phyloP scores from a whole-genome alignment of 140 eudicot species.

The Stevia rebaudiana region DNA sequence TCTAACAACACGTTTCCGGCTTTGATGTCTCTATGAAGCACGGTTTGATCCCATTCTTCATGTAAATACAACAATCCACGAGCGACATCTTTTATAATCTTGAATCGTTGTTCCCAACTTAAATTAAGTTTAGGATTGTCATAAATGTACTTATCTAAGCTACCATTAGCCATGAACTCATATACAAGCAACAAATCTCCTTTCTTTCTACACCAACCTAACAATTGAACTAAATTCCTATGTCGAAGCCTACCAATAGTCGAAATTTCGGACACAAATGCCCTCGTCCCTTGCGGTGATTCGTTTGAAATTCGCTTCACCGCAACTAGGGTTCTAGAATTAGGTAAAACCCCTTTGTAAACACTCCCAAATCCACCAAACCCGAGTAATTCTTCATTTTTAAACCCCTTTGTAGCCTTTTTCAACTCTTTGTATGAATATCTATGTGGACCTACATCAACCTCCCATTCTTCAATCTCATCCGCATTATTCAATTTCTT shows the following conservation, averaged over 20 bases:
- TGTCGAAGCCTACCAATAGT: conserved; percentile 61
- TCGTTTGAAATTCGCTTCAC: conserved; percentile 59
- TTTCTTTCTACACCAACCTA: conserved; percentile 60
- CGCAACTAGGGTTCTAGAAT: conserved; percentile 43
- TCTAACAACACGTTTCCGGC: conserved; percentile 55
- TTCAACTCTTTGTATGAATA: conserved; percentile 51
- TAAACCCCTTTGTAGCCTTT: conserved; percentile 50
- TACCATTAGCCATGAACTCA: conserved; percentile 59
- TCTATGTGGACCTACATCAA: conserved; percentile 59
- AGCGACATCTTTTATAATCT: conserved; percentile 54
- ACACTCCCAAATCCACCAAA: conserved; percentile 65
- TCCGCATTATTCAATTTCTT: conserved; percentile 36
- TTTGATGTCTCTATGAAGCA: conserved; percentile 55
- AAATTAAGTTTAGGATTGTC: conserved; percentile 32
- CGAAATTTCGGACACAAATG: conserved; percentile 51
- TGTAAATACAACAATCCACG: conserved; percentile 53
- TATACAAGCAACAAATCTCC: conserved; percentile 46
- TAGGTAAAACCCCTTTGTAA: conserved; percentile 54
- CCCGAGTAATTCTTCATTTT: conserved; percentile 49
- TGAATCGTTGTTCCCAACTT: conserved; percentile 49
- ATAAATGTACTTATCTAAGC: conserved; percentile 51
- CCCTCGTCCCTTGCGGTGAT: conserved; percentile 39
- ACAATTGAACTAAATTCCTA: conserved; percentile 53
- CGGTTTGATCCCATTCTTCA: conserved; percentile 61
- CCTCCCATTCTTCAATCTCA: conserved; percentile 56